Evolutionary conservation across 2,329 filamentous ascomycete genomes (phyloP), one percentile per base, ranked within the genome.

Genomic region (Pseudocercospora macadamiae): DNA sequence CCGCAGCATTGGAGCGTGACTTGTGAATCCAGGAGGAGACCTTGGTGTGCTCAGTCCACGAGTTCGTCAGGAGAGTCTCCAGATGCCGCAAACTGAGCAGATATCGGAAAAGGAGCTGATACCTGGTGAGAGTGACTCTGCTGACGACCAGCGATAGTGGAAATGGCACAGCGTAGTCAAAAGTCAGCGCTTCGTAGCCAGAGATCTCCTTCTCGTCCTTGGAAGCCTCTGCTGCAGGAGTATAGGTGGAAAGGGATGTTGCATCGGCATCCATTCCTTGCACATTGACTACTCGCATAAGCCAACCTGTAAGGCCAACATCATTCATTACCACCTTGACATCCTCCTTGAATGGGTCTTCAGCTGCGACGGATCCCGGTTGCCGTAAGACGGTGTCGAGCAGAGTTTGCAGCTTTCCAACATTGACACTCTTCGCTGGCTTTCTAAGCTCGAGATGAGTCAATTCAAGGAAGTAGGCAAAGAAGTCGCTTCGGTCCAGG

Each of bases 281-380:
- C 64, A 97, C 96, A 70, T 93, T 97, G 64, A 99, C 93, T 53
- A 99, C 93, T 54, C 93, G 89, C 83, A 97, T 96, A 59, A 99
- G 80, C 78, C 92, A 96, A 71, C 96, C 96, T 10, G 92, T 96
- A 45, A 99, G 84, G 4, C 91, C 91, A 36, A 93, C 88, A 67
- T 96, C 92, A 73, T 97, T 97, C 89, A 97, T 97, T 69, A 93
- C 89, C 19, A 99, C 91, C 75, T 96, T 96, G 74, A 99, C 91
- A 71, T 99, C 93, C 76, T 99, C 95, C 72, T 97, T 99, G 82
- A 96, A 99, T 0, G 93, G 92, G 72, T 99, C 95, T 58, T 96
- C 84, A 0, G 93, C 92, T 12, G 96, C 93, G 48, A 96, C 89
- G 68, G 90, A 97, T 39, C 95, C 95, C 1, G 95, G 92, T 70